These are phyloP conservation scores for Spatholobus suberectus DNA, from an alignment of 306 rosid species.

Conservation along the genomic window DNA sequence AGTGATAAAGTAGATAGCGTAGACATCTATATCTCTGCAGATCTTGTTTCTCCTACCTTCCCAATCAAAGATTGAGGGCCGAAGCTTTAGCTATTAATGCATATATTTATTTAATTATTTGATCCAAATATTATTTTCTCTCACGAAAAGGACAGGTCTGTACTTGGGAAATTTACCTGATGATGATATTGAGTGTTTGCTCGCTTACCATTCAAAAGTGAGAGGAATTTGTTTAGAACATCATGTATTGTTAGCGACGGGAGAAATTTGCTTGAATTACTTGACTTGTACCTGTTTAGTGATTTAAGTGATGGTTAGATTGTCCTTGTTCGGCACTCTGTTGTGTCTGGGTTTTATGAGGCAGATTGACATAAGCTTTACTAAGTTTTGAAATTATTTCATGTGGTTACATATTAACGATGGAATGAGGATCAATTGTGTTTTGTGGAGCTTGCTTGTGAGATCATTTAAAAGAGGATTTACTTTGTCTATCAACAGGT, in stretches of 20 bases:
- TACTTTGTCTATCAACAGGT: constrained; percentile 62
- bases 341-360: neutral
- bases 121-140: neutral
- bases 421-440: constrained; percentile 21
- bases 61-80: neutral
- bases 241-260: neutral
- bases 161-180: neutral
- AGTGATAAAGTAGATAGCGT: neutral
- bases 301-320: constrained; percentile 19
- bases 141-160: neutral
- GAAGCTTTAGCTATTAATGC: too few relatives aligned
- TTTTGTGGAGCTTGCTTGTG: neutral
- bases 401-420: neutral
- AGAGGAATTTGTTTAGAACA: neutral
- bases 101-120: neutral
- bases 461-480: constrained; percentile 14
- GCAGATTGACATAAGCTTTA: neutral
- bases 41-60: neutral
- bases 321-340: neutral
- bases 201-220: neutral
- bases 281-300: constrained; percentile 1
- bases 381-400: neutral
- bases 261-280: neutral
- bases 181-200: neutral
- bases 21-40: neutral